Percentiles rank a stretch among this genome's conserved stretches.
phyloP scores from a whole-genome alignment of 495 filamentous ascomycete genomes.

The Hyaloscypha variabilis region DNA sequence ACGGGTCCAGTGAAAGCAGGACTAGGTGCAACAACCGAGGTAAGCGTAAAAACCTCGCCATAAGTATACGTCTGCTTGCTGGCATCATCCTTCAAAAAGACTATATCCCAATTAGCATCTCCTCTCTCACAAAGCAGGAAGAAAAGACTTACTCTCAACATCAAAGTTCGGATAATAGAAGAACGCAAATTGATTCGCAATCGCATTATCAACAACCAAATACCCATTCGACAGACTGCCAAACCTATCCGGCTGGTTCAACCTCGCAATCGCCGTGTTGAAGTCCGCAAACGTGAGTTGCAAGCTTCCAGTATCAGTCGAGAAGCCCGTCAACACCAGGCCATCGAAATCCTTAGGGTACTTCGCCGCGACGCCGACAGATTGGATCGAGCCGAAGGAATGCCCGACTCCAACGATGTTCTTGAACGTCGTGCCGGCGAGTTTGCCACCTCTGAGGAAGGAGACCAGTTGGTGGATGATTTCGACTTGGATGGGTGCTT shows the following conservation, averaged over 20 bases:
- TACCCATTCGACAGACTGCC: constrained; percentile 4
- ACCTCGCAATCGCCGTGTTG: constrained; percentile 28
- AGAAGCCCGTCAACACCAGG: constrained; percentile 34
- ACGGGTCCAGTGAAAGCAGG: background rate
- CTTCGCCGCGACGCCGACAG: constrained; percentile 28
- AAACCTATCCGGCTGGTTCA: constrained; percentile 27
- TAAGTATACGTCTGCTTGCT: background rate
- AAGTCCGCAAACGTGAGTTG: constrained; percentile 21
- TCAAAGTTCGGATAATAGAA: constrained; percentile 3
- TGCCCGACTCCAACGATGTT: constrained; percentile 45
- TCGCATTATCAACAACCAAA: constrained; percentile 5
- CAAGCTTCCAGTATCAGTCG: constrained; percentile 13
- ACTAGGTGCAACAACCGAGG: background rate
- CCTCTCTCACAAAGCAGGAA: background rate
- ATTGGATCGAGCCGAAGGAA: constrained; percentile 38
- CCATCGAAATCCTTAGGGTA: constrained; percentile 39
- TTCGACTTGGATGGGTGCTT: constrained; percentile 40
- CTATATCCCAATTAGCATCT: background rate
- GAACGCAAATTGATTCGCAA: constrained; percentile 2
- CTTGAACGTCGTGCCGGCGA: constrained; percentile 32
- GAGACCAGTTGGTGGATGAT: constrained; percentile 39
- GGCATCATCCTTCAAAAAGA: background rate
- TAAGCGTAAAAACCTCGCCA: background rate
- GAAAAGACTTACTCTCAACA: background rate
- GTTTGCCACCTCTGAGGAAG: constrained; percentile 32